Conservation (phyloP, 352 stramenopile genomes). For the Halophytophthora polymorphica region DNA sequence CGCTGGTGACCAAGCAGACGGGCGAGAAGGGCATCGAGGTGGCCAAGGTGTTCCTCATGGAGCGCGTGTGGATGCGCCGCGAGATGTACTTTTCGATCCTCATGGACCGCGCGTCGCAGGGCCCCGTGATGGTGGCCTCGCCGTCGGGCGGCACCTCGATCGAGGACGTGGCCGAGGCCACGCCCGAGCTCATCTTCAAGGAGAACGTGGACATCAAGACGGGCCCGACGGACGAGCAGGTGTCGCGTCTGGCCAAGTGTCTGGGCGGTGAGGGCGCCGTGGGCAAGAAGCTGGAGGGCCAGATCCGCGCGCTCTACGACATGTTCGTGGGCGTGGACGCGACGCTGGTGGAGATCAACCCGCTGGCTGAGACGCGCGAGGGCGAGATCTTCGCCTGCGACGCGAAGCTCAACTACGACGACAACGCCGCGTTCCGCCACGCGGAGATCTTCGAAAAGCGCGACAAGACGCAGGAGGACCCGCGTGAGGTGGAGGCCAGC, state of each 20-base stretch:
- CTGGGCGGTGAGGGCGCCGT: slow-evolving; percentile 58
- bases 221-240: slow-evolving; percentile 85
- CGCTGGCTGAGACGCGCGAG: slow-evolving; percentile 95
- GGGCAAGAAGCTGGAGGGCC: slow-evolving; percentile 59
- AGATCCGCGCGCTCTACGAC: slow-evolving; percentile 92
- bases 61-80: slow-evolving; percentile 91
- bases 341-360: slow-evolving; percentile 98
- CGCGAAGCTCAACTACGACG: slow-evolving; percentile 99
- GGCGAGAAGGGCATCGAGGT: slow-evolving; percentile 84
- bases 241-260: slow-evolving; percentile 67
- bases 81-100: slow-evolving; percentile 99
- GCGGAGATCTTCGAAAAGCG: slow-evolving; percentile 90
- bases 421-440: slow-evolving; percentile 98
- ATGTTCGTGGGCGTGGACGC: slow-evolving; percentile 96
- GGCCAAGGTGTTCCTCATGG: slow-evolving; percentile 90
- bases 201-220: slow-evolving; percentile 94
- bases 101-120: slow-evolving; percentile 95
- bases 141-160: slow-evolving; percentile 94
- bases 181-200: slow-evolving; percentile 92
- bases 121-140: slow-evolving; percentile 95
- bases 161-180: slow-evolving; percentile 95
- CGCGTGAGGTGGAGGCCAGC: slow-evolving; percentile 91
- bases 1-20: slow-evolving; percentile 97
- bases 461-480: slow-evolving; percentile 94
- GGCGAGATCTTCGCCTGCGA: slow-evolving; percentile 95